Conservation (phyloP, 2,329 filamentous ascomycete genomes). For the Didymosphaeria variabile region DNA sequence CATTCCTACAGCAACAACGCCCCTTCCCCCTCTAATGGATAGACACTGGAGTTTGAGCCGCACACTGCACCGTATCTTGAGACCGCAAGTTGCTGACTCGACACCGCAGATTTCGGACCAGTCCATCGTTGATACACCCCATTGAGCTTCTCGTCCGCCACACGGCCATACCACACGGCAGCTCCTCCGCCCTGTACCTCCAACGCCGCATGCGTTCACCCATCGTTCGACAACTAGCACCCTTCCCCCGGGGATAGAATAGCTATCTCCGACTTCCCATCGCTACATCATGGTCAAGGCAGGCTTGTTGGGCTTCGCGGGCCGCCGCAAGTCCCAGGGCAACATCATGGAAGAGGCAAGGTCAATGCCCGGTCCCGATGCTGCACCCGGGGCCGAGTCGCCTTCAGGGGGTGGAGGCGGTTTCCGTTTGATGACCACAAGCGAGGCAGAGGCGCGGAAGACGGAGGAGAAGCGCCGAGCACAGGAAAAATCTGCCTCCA, state of each 20-base stretch:
- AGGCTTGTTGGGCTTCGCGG: conserved; percentile 42
- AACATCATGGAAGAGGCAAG: conserved; percentile 44
- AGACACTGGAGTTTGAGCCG: neutral
- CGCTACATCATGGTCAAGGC: conserved; percentile 42
- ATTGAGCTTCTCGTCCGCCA: neutral
- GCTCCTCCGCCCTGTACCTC: neutral
- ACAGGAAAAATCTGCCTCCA: conserved; percentile 39
- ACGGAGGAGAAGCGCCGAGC: conserved; percentile 34
- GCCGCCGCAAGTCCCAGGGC: conserved; percentile 49
- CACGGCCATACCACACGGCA: neutral
- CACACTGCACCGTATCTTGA: neutral
- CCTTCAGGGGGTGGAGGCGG: conserved; percentile 39
- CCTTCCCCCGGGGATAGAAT: conserved; percentile 20
- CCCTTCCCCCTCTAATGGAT: neutral
- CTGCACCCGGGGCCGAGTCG: conserved; percentile 25
- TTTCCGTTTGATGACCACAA: conserved; percentile 47
- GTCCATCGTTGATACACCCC: conserved; percentile 10
- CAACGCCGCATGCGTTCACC: conserved; percentile 13
- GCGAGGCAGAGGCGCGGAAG: conserved; percentile 42
- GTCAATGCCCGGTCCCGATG: conserved; percentile 25
- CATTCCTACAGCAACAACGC: neutral
- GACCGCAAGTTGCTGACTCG: neutral
- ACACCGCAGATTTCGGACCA: conserved; percentile 1
- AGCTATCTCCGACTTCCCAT: conserved; percentile 12
- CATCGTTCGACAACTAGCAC: neutral